phyloP scores from a whole-genome alignment of 2,329 filamentous ascomycete genomes.

The Cryphonectria carpinicola region DNA sequence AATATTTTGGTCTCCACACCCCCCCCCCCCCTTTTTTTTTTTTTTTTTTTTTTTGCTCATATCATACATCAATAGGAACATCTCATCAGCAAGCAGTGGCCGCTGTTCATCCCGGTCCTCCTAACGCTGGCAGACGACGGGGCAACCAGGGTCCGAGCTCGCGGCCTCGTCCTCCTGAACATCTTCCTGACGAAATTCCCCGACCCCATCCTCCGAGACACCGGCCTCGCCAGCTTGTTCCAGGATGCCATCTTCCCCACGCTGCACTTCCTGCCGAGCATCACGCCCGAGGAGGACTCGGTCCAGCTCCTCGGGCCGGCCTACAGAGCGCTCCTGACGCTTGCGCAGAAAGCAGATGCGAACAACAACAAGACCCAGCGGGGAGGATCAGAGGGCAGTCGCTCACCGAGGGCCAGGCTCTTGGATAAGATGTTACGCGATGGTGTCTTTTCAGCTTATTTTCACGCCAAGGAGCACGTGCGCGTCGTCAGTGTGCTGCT shows the following conservation, averaged over 20 bases:
- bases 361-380: slow-evolving; percentile 14
- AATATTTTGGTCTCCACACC: no score
- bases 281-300: slow-evolving; percentile 76
- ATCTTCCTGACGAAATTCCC: slow-evolving; percentile 61
- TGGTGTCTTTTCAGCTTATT: slow-evolving; percentile 58
- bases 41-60: no score
- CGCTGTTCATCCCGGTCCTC: slow-evolving; percentile 69
- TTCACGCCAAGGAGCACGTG: slow-evolving; percentile 63
- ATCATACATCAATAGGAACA: slow-evolving; percentile 39
- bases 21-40: no score
- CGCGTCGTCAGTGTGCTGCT: slow-evolving; percentile 62
- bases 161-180: slow-evolving; percentile 59
- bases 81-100: slow-evolving; percentile 63
- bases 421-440: slow-evolving; percentile 60
- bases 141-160: slow-evolving; percentile 54
- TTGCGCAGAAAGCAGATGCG: slow-evolving; percentile 50
- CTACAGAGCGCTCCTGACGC: slow-evolving; percentile 67
- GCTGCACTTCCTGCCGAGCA: slow-evolving; percentile 74
- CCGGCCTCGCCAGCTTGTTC: slow-evolving; percentile 70
- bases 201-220: slow-evolving; percentile 56
- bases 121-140: slow-evolving; percentile 71
- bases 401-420: slow-evolving; percentile 40
- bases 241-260: slow-evolving; percentile 71
- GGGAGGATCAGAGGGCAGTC: slow-evolving; percentile 25
- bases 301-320: slow-evolving; percentile 64